phyloP scores from a whole-genome alignment of 2,329 filamentous ascomycete species.

The Pseudogymnoascus sp. region DNA sequence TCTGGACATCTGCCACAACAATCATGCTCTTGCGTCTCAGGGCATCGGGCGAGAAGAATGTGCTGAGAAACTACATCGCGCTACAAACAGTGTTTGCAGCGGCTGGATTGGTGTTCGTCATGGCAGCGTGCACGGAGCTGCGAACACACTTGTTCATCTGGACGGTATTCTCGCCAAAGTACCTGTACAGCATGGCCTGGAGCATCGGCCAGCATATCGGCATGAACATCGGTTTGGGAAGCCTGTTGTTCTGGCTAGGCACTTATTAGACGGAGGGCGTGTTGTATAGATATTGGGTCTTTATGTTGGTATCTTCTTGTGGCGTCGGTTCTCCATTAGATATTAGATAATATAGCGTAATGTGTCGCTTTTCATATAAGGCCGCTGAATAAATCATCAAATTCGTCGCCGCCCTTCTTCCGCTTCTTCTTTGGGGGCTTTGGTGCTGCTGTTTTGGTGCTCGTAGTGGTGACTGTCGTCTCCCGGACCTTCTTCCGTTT shows the following conservation, averaged over 20 bases:
- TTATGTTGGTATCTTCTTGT: not conserved
- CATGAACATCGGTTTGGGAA: slow-evolving; percentile 59
- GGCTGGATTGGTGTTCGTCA: slow-evolving; percentile 61
- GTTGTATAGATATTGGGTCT: not conserved
- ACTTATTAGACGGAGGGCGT: slow-evolving; percentile 24
- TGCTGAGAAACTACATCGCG: slow-evolving; percentile 45
- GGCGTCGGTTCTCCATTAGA: not conserved
- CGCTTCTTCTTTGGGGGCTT: slow-evolving; percentile 47
- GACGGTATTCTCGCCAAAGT: slow-evolving; percentile 98
- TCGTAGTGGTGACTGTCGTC: not conserved
- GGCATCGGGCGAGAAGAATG: slow-evolving; percentile 11
- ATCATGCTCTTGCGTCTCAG: slow-evolving; percentile 45
- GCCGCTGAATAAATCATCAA: slow-evolving; percentile 65
- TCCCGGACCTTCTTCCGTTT: slow-evolving; percentile 23
- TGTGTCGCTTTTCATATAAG: slow-evolving; percentile 35
- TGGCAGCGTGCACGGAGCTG: slow-evolving; percentile 78
- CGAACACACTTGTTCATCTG: slow-evolving; percentile 93
- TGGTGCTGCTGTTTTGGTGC: slow-evolving; percentile 15
- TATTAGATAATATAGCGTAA: slow-evolving; percentile 1
- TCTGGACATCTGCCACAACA: slow-evolving; percentile 67
- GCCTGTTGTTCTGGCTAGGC: slow-evolving; percentile 50
- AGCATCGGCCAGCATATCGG: slow-evolving; percentile 70
- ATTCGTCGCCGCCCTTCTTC: slow-evolving; percentile 54
- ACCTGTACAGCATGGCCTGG: slow-evolving; percentile 88
- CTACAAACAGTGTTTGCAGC: slow-evolving; percentile 66